Evolutionary conservation across 306 rosid species (phyloP).

Genomic region (Cyclanthera cordifolia): DNA sequence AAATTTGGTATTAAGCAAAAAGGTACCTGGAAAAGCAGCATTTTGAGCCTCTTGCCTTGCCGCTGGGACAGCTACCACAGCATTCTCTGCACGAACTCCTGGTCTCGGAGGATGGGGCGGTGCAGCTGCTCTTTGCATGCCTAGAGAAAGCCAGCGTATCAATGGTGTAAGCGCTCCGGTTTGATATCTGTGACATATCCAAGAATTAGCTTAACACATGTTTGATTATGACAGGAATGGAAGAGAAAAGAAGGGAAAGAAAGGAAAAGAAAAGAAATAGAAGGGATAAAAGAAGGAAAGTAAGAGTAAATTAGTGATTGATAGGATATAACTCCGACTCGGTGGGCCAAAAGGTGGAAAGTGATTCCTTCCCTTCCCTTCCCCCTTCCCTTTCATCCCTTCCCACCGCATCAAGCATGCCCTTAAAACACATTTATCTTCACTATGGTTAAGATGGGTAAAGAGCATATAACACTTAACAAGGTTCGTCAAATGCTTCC

Average conservation of each 20-base stretch:
- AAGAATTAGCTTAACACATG: background rate
- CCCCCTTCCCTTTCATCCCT: too few relatives aligned
- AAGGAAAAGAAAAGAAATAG: too few relatives aligned
- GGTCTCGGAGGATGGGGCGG: conserved; percentile 86
- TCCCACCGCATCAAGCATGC: too few relatives aligned
- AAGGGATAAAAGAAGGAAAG: too few relatives aligned
- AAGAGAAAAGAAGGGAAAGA: too few relatives aligned
- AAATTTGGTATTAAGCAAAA: background rate
- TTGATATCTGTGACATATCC: conserved; percentile 51
- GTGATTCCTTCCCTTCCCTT: too few relatives aligned
- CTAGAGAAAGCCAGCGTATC: conserved; percentile 81
- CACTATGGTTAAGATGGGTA: background rate
- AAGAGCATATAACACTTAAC: background rate
- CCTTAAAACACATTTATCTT: too few relatives aligned
- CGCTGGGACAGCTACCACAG: conserved; percentile 46
- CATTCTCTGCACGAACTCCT: conserved; percentile 58
- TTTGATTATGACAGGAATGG: too few relatives aligned
- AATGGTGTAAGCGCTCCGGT: conserved; percentile 89
- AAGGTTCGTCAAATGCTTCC: background rate
- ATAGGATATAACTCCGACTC: too few relatives aligned
- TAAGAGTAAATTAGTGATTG: too few relatives aligned
- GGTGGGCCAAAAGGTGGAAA: too few relatives aligned
- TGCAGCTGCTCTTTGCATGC: conserved; percentile 90
- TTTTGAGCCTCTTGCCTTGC: conserved; percentile 49
- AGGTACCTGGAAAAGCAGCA: conserved; percentile 65